Base-by-base conservation (phyloP, 179 eudicot species). In the Silene coronaria region DNA sequence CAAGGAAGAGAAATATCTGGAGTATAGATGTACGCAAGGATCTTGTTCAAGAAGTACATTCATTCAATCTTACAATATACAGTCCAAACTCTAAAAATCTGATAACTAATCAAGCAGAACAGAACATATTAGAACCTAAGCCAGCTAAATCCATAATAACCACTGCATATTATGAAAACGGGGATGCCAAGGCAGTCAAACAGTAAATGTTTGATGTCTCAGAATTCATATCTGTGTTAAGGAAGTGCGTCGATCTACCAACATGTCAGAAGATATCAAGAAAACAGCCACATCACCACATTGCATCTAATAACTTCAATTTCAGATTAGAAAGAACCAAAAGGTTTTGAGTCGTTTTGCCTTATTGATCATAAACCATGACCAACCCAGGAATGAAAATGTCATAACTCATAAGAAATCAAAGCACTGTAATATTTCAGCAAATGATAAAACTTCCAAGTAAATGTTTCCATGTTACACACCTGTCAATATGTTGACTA, bases 401-500 rank as follows among this genome's bases (percentile, higher is more conserved):
- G 13, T 42, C 48, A 42, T 10, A 42, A 42, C 3, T 42, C 48
- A 42, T 10, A 42, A 42, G 48, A 45, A 38, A 68, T 10, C 64
- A 59, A 64, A 30, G 30, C 10, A 23, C 6, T 21, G 12, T 23
- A 46, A 42, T 13, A 17, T 23, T 23, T 36, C 71, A 36, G 13
- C 22, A 64, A 27, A 13, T 28, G 19, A 9, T 26, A 26, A 21
- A 46, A 32, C 7, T 4, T 48, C 46, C 21, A 51, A 19, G 53
- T 5, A 79, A 32, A 75, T 27, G 73, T 36, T 75, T 68, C 23
- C 77, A 69, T 26, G 61, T 70, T 38, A 23, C 82, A 78, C 83
- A 91, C 97, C 97, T 84, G 59, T 70, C 59, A 10, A 3, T 23
- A 16, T 7, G 48, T 34, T 75, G 72, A 60, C 80, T 45, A 28